These are phyloP conservation scores for Stromatinia cepivora DNA, from an alignment of 2,329 filamentous ascomycete genomes.

Conservation along the genomic window DNA sequence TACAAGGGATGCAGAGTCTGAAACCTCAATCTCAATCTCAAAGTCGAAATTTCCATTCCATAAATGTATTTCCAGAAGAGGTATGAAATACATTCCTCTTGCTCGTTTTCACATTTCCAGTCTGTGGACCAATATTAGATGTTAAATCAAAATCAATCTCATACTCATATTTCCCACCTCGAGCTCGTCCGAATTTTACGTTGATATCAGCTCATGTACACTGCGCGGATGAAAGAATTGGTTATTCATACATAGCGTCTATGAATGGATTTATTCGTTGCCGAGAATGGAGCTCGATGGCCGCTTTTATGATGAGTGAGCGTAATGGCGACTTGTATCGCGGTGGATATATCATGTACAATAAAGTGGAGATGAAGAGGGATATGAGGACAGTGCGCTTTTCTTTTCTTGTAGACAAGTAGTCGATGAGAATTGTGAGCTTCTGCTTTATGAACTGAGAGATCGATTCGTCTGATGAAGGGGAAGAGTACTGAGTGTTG, in stretches of 20 bases:
- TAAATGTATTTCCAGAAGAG: slow-evolving; percentile 43
- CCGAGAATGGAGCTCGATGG: slow-evolving; percentile 41
- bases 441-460: background rate
- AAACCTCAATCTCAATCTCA: slow-evolving; percentile 28
- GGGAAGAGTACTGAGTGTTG: background rate
- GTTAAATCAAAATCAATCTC: slow-evolving; percentile 39
- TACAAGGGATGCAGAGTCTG: slow-evolving; percentile 44
- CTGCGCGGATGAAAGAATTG: slow-evolving; percentile 58
- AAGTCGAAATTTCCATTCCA: slow-evolving; percentile 42
- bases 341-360: background rate
- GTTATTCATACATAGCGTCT: slow-evolving; percentile 51
- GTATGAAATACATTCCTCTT: slow-evolving; percentile 6
- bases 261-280: slow-evolving; percentile 51
- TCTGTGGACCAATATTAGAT: slow-evolving; percentile 35
- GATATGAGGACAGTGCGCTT: background rate
- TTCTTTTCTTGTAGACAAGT: too few relatives aligned
- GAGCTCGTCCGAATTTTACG: slow-evolving; percentile 48
- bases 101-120: slow-evolving; percentile 20
- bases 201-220: slow-evolving; percentile 55
- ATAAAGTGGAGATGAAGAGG: background rate
- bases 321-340: slow-evolving; percentile 45
- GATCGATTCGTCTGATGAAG: background rate
- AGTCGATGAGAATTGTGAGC: background rate
- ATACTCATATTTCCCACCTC: slow-evolving; percentile 21
- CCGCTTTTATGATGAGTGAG: slow-evolving; percentile 46